Percentiles rank a stretch among this genome's conserved stretches.
Conservation (phyloP, 202 grass and related monocot species). For the Sporobolus alterniflorus region DNA sequence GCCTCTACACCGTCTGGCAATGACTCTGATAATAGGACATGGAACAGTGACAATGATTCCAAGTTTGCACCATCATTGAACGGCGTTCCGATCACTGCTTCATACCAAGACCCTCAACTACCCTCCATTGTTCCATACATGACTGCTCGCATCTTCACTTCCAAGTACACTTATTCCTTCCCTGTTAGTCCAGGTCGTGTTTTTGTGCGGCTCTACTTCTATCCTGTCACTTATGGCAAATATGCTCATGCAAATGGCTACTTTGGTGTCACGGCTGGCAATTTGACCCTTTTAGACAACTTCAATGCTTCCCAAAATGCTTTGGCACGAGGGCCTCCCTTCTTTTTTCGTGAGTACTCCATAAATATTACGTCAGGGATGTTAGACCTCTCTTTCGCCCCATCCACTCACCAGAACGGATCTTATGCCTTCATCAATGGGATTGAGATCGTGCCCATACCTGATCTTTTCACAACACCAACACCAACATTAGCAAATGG, state of each 20-base stretch:
- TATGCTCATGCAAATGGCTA: constrained; percentile 17
- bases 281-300: constrained; percentile 42
- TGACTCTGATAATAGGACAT: constrained; percentile 29
- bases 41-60: constrained; percentile 46
- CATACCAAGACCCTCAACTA: constrained; percentile 33
- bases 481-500: background rate
- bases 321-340: background rate
- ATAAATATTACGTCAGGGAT: constrained; percentile 36
- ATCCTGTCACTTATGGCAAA: constrained; percentile 45
- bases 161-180: constrained; percentile 73
- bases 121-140: constrained; percentile 29
- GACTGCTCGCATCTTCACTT: constrained; percentile 68
- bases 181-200: constrained; percentile 47
- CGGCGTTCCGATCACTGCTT: background rate
- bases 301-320: constrained; percentile 63
- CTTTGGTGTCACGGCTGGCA: constrained; percentile 51
- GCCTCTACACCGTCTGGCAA: background rate
- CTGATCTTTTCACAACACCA: constrained; percentile 42
- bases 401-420: constrained; percentile 22
- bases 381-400: constrained; percentile 54
- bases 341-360: constrained; percentile 52
- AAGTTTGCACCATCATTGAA: constrained; percentile 33
- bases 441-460: constrained; percentile 62
- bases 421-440: constrained; percentile 71
- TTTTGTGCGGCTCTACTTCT: constrained; percentile 86